A percentile compares a stretch with the other conserved stretches of the same genome.
Conservation (phyloP, 345 rosid species). For the Arabidopsis suecica region DNA sequence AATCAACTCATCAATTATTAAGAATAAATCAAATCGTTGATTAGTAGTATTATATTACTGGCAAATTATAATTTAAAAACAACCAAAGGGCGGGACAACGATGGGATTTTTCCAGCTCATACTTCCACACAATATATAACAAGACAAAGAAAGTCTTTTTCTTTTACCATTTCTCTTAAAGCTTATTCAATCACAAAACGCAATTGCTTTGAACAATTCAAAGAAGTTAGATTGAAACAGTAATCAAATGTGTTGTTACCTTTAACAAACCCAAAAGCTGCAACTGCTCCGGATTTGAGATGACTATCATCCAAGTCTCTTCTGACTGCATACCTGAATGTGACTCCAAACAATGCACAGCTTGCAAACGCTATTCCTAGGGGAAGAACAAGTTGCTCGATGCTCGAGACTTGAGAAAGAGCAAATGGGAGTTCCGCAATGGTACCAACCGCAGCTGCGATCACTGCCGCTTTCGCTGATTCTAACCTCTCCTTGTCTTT, state of each 20-base stretch:
- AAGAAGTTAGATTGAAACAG: not conserved
- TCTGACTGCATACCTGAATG: conserved; percentile 78
- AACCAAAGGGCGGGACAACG: conserved; percentile 22
- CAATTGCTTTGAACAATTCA: conserved; percentile 5
- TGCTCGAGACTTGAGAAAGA: conserved; percentile 58
- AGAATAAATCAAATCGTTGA: conserved; percentile 21
- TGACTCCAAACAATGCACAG: conserved; percentile 89
- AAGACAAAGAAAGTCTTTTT: conserved; percentile 22
- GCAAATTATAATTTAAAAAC: conserved; percentile 23
- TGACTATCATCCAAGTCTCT: conserved; percentile 76
- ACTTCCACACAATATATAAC: conserved; percentile 36
- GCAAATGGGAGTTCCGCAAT: conserved; percentile 67
- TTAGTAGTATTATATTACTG: conserved; percentile 33
- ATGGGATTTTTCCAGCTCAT: conserved; percentile 37
- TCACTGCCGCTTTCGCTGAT: conserved; percentile 70
- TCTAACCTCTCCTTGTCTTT: conserved; percentile 76
- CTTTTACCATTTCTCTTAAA: not conserved
- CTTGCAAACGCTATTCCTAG: conserved; percentile 62
- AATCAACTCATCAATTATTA: conserved; percentile 37
- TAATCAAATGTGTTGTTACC: conserved; percentile 51
- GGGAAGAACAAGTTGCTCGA: conserved; percentile 65
- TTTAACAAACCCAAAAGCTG: conserved; percentile 82
- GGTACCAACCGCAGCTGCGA: conserved; percentile 83
- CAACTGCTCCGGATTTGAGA: conserved; percentile 75
- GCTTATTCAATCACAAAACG: conserved; percentile 5